Conservation (phyloP, 805 yeast species). For the Metschnikowia koreensis region DNA sequence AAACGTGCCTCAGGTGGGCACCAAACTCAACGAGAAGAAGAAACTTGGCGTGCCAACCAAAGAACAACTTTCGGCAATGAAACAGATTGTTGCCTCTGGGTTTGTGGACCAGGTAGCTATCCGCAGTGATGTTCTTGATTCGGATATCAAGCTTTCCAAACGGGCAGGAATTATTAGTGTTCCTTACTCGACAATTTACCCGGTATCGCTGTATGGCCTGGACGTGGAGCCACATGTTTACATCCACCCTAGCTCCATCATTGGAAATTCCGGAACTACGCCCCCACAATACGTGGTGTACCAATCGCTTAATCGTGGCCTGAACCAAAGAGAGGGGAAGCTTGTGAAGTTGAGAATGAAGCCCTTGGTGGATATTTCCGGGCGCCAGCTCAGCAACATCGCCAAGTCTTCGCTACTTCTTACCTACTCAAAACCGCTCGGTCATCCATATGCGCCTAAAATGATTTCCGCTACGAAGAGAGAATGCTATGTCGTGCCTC, state of each 20-base stretch:
- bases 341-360: constrained; percentile 58
- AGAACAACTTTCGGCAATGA: constrained; percentile 70
- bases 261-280: constrained; percentile 56
- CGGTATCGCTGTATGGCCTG: constrained; percentile 35
- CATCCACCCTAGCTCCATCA: constrained; percentile 75
- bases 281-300: constrained; percentile 83
- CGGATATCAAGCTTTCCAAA: constrained; percentile 60
- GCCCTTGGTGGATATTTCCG: constrained; percentile 72
- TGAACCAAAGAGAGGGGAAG: constrained; percentile 43
- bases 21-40: constrained; percentile 39
- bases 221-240: constrained; percentile 57
- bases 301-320: constrained; percentile 59
- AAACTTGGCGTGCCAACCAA: constrained; percentile 66
- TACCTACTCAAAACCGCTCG: constrained; percentile 87
- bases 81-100: constrained; percentile 92
- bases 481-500: constrained; percentile 86
- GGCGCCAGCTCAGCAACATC: constrained; percentile 73
- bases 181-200: constrained; percentile 63
- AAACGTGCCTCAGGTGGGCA: constrained; percentile 57
- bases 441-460: constrained; percentile 85
- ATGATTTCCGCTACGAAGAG: constrained; percentile 62
- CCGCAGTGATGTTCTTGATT: constrained; percentile 70
- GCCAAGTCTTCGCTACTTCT: constrained; percentile 70
- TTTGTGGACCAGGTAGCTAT: constrained; percentile 88
- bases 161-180: constrained; percentile 55